phyloP scores from a whole-genome alignment of 1,284 basidiomycete species.

The Boletellus deceptivus region DNA sequence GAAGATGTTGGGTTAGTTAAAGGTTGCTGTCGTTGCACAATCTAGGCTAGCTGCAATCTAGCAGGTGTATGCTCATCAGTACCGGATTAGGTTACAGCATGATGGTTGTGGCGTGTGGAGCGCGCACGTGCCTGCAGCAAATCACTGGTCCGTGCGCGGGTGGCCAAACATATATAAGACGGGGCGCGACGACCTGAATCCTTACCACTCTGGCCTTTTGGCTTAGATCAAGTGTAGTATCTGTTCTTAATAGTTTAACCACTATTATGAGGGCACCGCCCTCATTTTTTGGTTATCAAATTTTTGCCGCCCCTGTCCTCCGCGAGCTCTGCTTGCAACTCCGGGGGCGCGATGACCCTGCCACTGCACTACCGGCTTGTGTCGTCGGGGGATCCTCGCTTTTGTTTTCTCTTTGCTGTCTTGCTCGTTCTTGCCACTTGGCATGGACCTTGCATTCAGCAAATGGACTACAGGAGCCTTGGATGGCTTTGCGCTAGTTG shows the following conservation, averaged over 20 bases:
- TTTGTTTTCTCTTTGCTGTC: constrained; percentile 22
- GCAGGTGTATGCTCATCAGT: no score
- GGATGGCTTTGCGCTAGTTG: no score
- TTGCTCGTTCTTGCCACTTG: constrained; percentile 2
- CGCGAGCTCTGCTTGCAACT: constrained; percentile 38
- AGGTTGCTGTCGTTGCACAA: neutral
- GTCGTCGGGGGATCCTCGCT: constrained; percentile 31
- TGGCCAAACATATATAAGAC: constrained; percentile 12
- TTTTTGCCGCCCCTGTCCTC: constrained; percentile 32
- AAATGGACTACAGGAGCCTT: constrained; percentile 4
- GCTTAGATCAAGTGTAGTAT: constrained; percentile 97
- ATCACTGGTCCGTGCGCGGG: constrained; percentile 17
- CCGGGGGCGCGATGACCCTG: constrained; percentile 33
- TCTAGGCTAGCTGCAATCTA: no score
- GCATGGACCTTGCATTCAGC: neutral
- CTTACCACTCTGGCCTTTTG: constrained; percentile 12
- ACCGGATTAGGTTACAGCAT: no score
- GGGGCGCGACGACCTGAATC: neutral
- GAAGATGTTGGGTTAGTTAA: constrained; percentile 55
- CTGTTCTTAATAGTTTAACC: constrained; percentile 37
- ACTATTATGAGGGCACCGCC: constrained; percentile 37
- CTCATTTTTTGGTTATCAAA: constrained; percentile 35
- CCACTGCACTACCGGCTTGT: constrained; percentile 31
- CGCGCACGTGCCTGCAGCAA: constrained; percentile 5
- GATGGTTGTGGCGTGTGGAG: neutral